These are phyloP conservation scores for Russula ochroleuca DNA, from an alignment of 768 basidiomycete species.

Conservation along the genomic window DNA sequence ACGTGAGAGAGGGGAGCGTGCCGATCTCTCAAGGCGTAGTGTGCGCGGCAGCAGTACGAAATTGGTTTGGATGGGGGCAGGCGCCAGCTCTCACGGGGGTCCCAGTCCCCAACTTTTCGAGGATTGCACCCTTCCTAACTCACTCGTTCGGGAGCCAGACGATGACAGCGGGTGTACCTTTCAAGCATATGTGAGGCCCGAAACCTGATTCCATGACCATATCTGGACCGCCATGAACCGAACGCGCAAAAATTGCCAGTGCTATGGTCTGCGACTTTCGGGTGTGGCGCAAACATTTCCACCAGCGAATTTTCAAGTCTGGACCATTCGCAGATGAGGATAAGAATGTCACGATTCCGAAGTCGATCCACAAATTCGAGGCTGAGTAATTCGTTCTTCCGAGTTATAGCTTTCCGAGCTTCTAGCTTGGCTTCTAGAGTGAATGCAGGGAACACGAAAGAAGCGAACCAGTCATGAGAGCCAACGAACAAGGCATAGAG, in stretches of 20 bases:
- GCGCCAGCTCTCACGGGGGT: slow-evolving; percentile 9
- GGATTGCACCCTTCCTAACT: neutral
- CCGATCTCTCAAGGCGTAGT: neutral
- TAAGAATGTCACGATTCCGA: neutral
- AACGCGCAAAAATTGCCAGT: neutral
- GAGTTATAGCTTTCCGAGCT: neutral
- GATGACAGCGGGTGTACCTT: neutral
- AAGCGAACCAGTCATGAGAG: neutral
- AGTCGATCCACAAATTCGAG: neutral
- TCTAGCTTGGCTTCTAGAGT: neutral
- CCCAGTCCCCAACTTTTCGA: neutral
- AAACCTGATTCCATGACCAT: neutral
- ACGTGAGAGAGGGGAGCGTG: slow-evolving; percentile 10
- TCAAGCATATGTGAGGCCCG: neutral
- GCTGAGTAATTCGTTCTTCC: neutral
- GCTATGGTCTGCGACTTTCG: neutral
- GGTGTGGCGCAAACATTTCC: neutral
- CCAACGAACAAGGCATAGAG: neutral
- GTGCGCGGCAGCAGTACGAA: slow-evolving; percentile 6
- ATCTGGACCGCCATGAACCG: slow-evolving; percentile 2
- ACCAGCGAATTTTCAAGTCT: neutral
- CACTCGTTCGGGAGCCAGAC: neutral
- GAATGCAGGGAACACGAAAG: neutral
- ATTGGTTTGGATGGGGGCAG: slow-evolving; percentile 11
- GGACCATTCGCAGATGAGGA: neutral